Evolutionary conservation across 2,329 filamentous ascomycete species (phyloP), one percentile per base, ranked within the genome.

Genomic region (Hortaea werneckii): DNA sequence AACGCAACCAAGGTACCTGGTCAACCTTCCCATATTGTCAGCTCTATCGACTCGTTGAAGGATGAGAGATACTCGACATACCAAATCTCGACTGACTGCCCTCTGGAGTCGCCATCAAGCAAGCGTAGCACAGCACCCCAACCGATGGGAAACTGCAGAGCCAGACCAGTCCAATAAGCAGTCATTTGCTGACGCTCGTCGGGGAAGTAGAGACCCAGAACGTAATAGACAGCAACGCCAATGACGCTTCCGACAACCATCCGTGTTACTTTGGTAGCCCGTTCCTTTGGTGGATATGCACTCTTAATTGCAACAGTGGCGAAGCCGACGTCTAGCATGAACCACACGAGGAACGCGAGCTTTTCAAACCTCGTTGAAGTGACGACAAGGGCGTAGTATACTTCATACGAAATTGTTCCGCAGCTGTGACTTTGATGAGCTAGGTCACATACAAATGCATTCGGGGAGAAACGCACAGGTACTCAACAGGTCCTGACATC

Each of bases 71-170:
- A 8, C 26, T 34, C 7, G 40, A 45, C 63, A 37, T 46, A 67
- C 65, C 65, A 67, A 7, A 68, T 67, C 52, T 67, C 65, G 7
- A 68, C 43, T 41, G 58, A 63, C 50, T 67, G 65, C 5, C 65
- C 65, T 34, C 62, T 66, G 2, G 63, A 62, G 46, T 65, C 57
- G 34, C 58, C 42, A 13, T 60, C 50, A 32, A 55, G 55, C 27
- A 65, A 29, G 44, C 67, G 56, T 32, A 58, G 51, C 20, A 52
- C 53, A 37, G 58, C 58, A 0, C 60, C 65, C 62, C 62, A 66
- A 10, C 63, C 60, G 45, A 68, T 68, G 5, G 65, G 65, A 40
- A 67, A 52, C 43, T 68, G 60, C 28, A 68, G 44, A 41, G 63
- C 52, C 30, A 64, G 40, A 0, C 65, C 65, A 11, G 64, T 67